Percentiles rank a stretch among this genome's conserved stretches.
Evolutionary conservation across 1,284 basidiomycete species (phyloP).

Genomic region (Sanghuangporus baumii): DNA sequence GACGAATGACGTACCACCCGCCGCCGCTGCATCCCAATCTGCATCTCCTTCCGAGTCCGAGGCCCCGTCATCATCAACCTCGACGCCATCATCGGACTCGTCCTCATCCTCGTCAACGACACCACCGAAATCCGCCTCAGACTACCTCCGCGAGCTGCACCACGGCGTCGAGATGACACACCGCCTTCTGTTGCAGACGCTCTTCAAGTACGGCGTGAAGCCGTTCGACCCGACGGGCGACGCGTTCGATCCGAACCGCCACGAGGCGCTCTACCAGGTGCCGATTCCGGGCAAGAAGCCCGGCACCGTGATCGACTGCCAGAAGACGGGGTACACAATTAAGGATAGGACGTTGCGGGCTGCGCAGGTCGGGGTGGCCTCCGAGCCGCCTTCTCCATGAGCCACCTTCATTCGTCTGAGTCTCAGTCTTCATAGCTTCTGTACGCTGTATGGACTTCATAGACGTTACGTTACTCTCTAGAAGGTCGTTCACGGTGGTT

Average conservation of each 20-base stretch:
- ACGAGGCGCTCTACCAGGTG: slow-evolving; percentile 94
- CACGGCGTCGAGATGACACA: slow-evolving; percentile 91
- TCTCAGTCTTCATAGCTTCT: no score
- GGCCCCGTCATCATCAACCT: slow-evolving; percentile 26
- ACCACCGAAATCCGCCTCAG: slow-evolving; percentile 45
- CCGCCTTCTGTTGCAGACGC: slow-evolving; percentile 82
- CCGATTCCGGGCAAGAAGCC: slow-evolving; percentile 87
- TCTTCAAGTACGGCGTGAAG: slow-evolving; percentile 89
- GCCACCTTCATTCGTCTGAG: no score
- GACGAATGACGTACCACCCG: neutral
- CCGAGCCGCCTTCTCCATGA: slow-evolving; percentile 39
- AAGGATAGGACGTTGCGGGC: slow-evolving; percentile 90
- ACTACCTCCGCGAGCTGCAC: slow-evolving; percentile 68
- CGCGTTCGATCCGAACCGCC: slow-evolving; percentile 89
- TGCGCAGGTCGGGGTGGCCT: slow-evolving; percentile 94
- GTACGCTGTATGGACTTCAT: no score
- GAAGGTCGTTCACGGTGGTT: no score
- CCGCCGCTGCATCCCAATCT: neutral
- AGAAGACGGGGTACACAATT: slow-evolving; percentile 90
- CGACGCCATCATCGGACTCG: slow-evolving; percentile 8
- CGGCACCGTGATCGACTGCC: slow-evolving; percentile 87
- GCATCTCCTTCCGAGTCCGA: slow-evolving; percentile 24
- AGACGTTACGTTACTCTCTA: no score
- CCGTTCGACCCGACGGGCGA: slow-evolving; percentile 91
- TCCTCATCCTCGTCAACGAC: slow-evolving; percentile 19